Evolutionary conservation across 2,329 filamentous ascomycete genomes (phyloP), one percentile per base, ranked within the genome.

Genomic region (Decorospora gaudefroyi): DNA sequence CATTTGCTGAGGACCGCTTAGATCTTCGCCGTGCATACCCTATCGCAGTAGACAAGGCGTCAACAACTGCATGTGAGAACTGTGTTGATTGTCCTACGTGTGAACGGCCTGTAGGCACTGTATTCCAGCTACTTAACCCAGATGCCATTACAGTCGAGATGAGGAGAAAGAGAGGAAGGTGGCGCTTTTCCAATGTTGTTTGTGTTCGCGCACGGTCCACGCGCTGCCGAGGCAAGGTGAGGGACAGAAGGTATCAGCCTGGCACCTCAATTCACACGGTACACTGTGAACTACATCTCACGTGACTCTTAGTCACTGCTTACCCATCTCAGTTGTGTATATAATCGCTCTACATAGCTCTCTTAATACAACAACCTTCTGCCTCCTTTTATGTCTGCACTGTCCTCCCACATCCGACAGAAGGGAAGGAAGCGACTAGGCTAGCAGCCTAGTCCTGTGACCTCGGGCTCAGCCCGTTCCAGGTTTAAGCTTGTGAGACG

Each of bases 401-500:
- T n/a, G n/a, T n/a, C n/a, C n/a, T n/a, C n/a, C n/a, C n/a, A n/a
- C n/a, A n/a, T n/a, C n/a, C n/a, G n/a, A n/a, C n/a, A n/a, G n/a
- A n/a, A n/a, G n/a, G n/a, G n/a, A n/a, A n/a, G n/a, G n/a, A n/a
- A n/a, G n/a, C n/a, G n/a, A n/a, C n/a, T n/a, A n/a, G n/a, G 6
- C 21, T 23, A 23, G 21, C 21, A 23, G 21, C 21, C 21, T 23
- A 23, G 21, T 23, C 21, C 6, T 23, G 21, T 23, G 21, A 23
- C 21, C 21, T 23, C 21, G 21, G 21, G 21, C 21, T 23, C 21
- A 23, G 21, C 21, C 21, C 21, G 21, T 23, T 23, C 6, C 21
- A 28, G 62, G 62, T 46, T 67, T 23, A 10, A 39, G 21, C 39
- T 48, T 43, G 23, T 48, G 22, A 16, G 39, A 48, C 5, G 27